These are phyloP conservation scores for Neurospora sp. DNA, from an alignment of 495 filamentous ascomycete genomes.

Conservation along the genomic window DNA sequence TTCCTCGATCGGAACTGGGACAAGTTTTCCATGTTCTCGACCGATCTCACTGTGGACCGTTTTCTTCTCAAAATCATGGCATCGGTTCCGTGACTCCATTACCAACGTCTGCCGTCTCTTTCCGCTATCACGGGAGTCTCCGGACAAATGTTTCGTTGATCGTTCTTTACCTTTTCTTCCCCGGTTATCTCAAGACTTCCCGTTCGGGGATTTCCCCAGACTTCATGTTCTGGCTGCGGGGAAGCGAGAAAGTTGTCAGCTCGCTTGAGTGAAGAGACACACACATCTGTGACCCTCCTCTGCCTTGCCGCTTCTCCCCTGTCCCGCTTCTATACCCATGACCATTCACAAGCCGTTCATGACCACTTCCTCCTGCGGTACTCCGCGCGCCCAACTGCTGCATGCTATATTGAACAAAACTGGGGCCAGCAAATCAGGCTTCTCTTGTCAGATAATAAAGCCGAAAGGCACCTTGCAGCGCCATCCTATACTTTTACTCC, in stretches of 20 bases:
- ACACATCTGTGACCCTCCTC: not conserved
- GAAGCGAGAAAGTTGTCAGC: not conserved
- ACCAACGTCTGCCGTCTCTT: not conserved
- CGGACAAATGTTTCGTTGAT: not conserved
- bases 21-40: not conserved
- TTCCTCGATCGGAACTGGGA: not conserved
- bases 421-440: not conserved
- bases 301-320: not conserved
- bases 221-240: not conserved
- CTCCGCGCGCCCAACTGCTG: not conserved
- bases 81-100: not conserved
- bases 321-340: not conserved
- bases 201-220: not conserved
- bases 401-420: not conserved
- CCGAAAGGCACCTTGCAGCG: not conserved
- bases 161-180: not conserved
- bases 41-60: not conserved
- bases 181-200: not conserved
- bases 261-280: not conserved
- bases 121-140: not conserved
- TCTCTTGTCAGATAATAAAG: not conserved
- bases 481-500: not conserved
- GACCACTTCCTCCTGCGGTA: not conserved
- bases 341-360: not conserved
- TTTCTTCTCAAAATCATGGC: not conserved